Evolutionary conservation across 2,329 filamentous ascomycete species (phyloP).

Genomic region (Cladosporium sp.): DNA sequence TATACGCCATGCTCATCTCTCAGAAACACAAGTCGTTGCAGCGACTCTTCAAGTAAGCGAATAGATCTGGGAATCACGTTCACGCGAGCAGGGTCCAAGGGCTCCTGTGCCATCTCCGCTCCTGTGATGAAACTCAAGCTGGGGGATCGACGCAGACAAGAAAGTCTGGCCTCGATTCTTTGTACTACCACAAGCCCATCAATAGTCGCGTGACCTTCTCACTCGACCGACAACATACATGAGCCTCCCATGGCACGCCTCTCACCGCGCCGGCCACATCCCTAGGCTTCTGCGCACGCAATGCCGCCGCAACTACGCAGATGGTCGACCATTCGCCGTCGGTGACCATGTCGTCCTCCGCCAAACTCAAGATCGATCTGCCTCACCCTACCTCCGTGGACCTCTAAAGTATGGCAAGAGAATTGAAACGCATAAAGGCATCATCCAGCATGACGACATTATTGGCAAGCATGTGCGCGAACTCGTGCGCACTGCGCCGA

Average conservation of each 20-base stretch:
- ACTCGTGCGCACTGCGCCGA: slow-evolving; percentile 47
- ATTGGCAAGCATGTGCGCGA: slow-evolving; percentile 62
- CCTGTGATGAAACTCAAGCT: background rate
- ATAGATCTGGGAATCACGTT: background rate
- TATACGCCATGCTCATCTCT: slow-evolving; percentile 1
- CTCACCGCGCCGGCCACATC: background rate
- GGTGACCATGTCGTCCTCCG: slow-evolving; percentile 39
- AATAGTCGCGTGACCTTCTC: background rate
- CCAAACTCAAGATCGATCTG: slow-evolving; percentile 32
- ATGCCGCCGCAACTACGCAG: slow-evolving; percentile 9
- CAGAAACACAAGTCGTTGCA: background rate
- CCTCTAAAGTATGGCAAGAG: slow-evolving; percentile 32
- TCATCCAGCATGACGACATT: slow-evolving; percentile 51
- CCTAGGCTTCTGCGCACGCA: background rate
- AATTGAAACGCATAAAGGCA: slow-evolving; percentile 45
- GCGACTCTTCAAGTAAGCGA: background rate
- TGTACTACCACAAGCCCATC: background rate
- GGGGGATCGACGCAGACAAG: background rate
- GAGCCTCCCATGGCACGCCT: slow-evolving; percentile 1
- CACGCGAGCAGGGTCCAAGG: background rate
- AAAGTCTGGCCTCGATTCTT: slow-evolving; percentile 4
- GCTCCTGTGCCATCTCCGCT: background rate
- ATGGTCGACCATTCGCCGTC: slow-evolving; percentile 20
- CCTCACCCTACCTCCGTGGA: slow-evolving; percentile 37
- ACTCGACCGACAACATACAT: background rate